Base-by-base conservation (phyloP, 2,329 filamentous ascomycete genomes). In the Blastomyces silverae region DNA sequence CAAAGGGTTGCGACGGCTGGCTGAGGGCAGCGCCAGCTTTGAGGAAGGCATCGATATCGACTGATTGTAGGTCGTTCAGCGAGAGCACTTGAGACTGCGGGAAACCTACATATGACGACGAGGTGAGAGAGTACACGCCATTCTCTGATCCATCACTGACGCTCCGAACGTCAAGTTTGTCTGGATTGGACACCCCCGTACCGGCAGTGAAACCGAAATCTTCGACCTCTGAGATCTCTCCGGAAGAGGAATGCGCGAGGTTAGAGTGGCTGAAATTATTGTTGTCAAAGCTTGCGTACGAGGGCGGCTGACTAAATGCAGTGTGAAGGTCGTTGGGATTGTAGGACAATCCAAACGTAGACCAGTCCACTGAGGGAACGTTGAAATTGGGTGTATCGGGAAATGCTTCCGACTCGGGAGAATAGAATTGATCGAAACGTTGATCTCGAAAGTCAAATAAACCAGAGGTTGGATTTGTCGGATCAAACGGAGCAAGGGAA, bases 191-290 rank as follows among this genome's bases (percentile, higher is more conserved):
- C 8, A 34, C 2, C 8, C 61, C 64, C 7, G 63, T 37, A n/a
- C 58, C 56, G 20, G 57, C 28, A 70, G 73, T 20, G 73, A 73
- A 60, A 76, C 73, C 72, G 62, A 75, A 79, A 56, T 82, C 80
- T 39, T 81, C 80, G 15, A 77, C 74, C 67, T 82, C 80, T 3
- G 80, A 82, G 25, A 78, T 73, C 58, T 81, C 80, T n/a, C 79
- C 80, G 5, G 80, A 81, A 2, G 80, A 81, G 10, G 79, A 80
- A 13, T 76, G 78, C 1, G 78, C 73, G 15, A 79, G 71, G 10
- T 77, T 74, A 37, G 76, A 73, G 31, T 75, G 74, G 20, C 70
- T 73, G 62, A 78, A 74, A 31, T 73, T 76, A 64, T 75, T 76
- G 69, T 78, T 77, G 67, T 81, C 78, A 67, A 79, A 79, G 67